phyloP scores from a whole-genome alignment of 768 basidiomycete species.

The Suillus paluster region DNA sequence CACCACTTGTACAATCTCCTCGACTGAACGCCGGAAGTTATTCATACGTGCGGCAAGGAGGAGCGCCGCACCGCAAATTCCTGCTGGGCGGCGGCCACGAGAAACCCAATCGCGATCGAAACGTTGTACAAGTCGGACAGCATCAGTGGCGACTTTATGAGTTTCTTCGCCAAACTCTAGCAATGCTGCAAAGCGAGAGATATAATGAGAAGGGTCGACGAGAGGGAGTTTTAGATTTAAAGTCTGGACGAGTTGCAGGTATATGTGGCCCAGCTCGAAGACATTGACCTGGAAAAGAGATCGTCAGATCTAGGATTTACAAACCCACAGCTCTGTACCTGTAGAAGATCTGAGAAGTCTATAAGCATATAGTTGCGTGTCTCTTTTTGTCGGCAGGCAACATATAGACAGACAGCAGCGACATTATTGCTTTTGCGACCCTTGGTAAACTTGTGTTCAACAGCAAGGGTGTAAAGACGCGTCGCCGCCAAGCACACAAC shows the following conservation, averaged over 20 bases:
- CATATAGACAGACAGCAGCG: constrained; percentile 94
- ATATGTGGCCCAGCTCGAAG: constrained; percentile 94
- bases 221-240: constrained; percentile 85
- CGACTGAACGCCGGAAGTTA: constrained; percentile 90
- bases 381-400: constrained; percentile 90
- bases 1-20: constrained; percentile 98
- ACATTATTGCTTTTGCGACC: constrained; percentile 92
- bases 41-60: constrained; percentile 98
- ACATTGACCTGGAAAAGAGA: constrained; percentile 79
- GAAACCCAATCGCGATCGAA: constrained; percentile 99
- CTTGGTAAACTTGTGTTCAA: constrained; percentile 93
- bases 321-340: constrained; percentile 47
- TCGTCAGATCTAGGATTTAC: neutral
- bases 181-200: constrained; percentile 90
- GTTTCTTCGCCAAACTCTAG: constrained; percentile 97
- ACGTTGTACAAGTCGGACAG: constrained; percentile 88
- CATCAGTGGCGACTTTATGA: constrained; percentile 89
- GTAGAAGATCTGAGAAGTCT: constrained; percentile 96
- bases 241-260: constrained; percentile 90
- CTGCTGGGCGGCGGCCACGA: constrained; percentile 91
- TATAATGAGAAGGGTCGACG: constrained; percentile 96
- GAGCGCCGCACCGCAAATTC: constrained; percentile 95
- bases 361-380: constrained; percentile 96
- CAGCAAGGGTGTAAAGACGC: constrained; percentile 90
- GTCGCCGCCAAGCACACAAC: constrained; percentile 80